Evolutionary conservation across 176 grass and related monocot species (phyloP).

Genomic region (Pharus latifolius): DNA sequence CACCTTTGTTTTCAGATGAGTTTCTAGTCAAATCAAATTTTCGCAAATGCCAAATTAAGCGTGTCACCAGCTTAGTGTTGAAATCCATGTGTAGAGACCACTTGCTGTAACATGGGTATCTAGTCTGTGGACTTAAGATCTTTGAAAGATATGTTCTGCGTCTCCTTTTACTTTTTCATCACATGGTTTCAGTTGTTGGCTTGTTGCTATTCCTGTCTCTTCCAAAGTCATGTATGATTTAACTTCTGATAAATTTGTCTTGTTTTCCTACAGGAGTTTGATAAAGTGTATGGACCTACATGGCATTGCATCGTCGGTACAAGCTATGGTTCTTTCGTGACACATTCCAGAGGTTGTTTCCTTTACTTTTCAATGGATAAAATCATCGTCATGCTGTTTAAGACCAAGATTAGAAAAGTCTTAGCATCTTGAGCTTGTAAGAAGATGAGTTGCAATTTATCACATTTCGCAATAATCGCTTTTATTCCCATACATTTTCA

Average conservation of each 20-base stretch:
- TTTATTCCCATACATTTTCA: not conserved
- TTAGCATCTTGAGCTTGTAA: conserved; percentile 18
- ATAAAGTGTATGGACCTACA: conserved; percentile 52
- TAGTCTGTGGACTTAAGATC: too few relatives aligned
- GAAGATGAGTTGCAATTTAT: conserved; percentile 4
- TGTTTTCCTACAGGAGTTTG: conserved; percentile 55
- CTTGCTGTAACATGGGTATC: too few relatives aligned
- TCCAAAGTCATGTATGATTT: not conserved
- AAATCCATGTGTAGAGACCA: not conserved
- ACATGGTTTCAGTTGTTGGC: not conserved
- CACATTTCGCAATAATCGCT: too few relatives aligned
- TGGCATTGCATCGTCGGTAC: conserved; percentile 89
- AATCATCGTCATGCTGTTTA: conserved; percentile 69
- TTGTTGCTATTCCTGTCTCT: not conserved
- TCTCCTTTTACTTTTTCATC: not conserved
- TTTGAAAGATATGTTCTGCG: too few relatives aligned
- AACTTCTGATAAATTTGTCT: not conserved
- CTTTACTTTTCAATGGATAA: conserved; percentile 90
- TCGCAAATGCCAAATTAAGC: not conserved
- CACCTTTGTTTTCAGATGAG: not conserved
- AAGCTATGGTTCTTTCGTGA: conserved; percentile 73
- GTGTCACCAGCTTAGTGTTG: not conserved
- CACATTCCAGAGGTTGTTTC: conserved; percentile 58
- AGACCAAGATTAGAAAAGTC: conserved; percentile 64
- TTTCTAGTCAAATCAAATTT: not conserved